Percentiles rank a stretch among this genome's conserved stretches.
Evolutionary conservation across 192 early-diverging fungal species (phyloP).

Genomic region (Backusella morwellensis): DNA sequence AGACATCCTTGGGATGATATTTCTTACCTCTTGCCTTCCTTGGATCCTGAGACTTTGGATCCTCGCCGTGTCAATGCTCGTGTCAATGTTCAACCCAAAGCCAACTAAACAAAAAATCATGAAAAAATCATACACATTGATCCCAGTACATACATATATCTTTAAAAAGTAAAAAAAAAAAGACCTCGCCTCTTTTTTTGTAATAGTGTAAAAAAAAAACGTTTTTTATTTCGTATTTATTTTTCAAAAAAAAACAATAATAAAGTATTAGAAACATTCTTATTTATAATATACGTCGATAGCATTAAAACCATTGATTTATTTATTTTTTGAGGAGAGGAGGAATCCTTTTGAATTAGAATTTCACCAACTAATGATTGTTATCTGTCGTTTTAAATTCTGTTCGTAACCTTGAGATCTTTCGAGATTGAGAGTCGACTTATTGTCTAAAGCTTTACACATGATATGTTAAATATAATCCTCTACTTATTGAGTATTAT

Average conservation of each 20-base stretch:
- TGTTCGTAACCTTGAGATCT: no score
- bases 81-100: slow-evolving; percentile 25
- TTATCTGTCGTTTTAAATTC: no score
- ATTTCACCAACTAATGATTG: no score
- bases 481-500: no score
- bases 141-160: slow-evolving; percentile 1
- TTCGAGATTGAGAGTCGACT: no score
- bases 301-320: no score
- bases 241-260: background rate
- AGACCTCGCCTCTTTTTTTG: slow-evolving; percentile 6
- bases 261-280: slow-evolving; percentile 4
- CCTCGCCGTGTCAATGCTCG: slow-evolving; percentile 39
- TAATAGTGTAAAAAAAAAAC: slow-evolving; percentile 12
- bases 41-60: slow-evolving; percentile 42
- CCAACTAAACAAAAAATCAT: background rate
- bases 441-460: no score
- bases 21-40: slow-evolving; percentile 69
- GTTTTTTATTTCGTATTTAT: slow-evolving; percentile 9
- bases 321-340: no score
- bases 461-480: no score
- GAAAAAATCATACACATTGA: background rate
- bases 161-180: background rate
- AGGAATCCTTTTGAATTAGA: no score
- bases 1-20: slow-evolving; percentile 98
- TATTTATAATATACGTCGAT: background rate